A percentile compares a stretch with the other conserved stretches of the same genome.
Conservation (phyloP, 257 asterid genomes). For the Mitragyna speciosa region DNA sequence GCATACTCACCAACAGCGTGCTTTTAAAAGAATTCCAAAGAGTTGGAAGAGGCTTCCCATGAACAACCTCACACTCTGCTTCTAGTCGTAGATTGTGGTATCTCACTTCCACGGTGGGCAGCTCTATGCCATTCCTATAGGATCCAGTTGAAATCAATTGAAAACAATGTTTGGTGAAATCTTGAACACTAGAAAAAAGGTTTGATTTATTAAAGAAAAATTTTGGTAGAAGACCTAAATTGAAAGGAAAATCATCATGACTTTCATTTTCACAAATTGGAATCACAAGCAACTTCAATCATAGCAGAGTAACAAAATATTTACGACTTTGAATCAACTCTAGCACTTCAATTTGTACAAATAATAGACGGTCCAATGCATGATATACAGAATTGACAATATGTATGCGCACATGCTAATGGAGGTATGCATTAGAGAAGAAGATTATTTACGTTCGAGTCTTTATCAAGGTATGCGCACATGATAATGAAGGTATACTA, state of each 20-base stretch:
- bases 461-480: too few species aligned
- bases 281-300: not conserved
- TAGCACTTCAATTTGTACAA: too few species aligned
- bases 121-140: slow-evolving; percentile 56
- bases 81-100: slow-evolving; percentile 42
- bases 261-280: not conserved
- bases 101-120: slow-evolving; percentile 64
- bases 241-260: not conserved
- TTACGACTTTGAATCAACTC: too few species aligned
- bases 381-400: too few species aligned
- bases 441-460: too few species aligned
- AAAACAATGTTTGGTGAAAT: not conserved
- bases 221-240: too few species aligned
- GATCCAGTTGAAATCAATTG: not conserved
- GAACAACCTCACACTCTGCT: slow-evolving; percentile 66
- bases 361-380: too few species aligned
- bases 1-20: slow-evolving; percentile 38
- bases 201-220: too few species aligned
- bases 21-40: slow-evolving; percentile 68
- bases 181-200: not conserved
- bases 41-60: slow-evolving; percentile 72
- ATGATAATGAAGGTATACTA: too few species aligned
- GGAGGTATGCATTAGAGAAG: too few species aligned
- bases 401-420: too few species aligned
- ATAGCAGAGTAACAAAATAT: too few species aligned